Conservation (phyloP, 2,329 filamentous ascomycete genomes). For the Cordyceps javanica region DNA sequence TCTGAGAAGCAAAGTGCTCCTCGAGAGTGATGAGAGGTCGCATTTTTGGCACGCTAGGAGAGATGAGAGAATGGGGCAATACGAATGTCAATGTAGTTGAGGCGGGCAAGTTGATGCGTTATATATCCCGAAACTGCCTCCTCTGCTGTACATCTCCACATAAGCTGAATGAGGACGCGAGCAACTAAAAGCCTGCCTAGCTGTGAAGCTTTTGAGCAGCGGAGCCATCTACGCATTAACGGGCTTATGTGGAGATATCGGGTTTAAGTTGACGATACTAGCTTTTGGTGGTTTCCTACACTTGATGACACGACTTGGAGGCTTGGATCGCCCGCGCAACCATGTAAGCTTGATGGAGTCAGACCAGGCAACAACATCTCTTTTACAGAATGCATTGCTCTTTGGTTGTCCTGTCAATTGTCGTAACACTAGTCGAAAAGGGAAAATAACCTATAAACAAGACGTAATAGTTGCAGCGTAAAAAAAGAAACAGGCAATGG, state of each 20-base stretch:
- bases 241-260: background rate
- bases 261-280: background rate
- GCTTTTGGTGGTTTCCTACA: too few species aligned
- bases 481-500: background rate
- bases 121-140: background rate
- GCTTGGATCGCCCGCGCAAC: background rate
- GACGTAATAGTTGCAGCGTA: too few species aligned
- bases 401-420: too few species aligned
- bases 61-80: background rate
- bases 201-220: too few species aligned
- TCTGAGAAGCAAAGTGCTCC: slow-evolving; percentile 30
- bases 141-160: background rate
- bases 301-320: too few species aligned
- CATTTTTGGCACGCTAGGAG: background rate
- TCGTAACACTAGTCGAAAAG: too few species aligned
- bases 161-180: background rate
- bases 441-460: too few species aligned
- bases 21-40: slow-evolving; percentile 34
- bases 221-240: background rate
- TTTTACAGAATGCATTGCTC: too few species aligned
- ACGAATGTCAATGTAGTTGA: background rate
- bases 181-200: too few species aligned
- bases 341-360: background rate
- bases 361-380: background rate
- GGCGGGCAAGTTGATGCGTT: background rate